A percentile compares a stretch with the other conserved stretches of the same genome.
phyloP scores from a whole-genome alignment of 129 eudicot species.

The Saussurea involucrata region DNA sequence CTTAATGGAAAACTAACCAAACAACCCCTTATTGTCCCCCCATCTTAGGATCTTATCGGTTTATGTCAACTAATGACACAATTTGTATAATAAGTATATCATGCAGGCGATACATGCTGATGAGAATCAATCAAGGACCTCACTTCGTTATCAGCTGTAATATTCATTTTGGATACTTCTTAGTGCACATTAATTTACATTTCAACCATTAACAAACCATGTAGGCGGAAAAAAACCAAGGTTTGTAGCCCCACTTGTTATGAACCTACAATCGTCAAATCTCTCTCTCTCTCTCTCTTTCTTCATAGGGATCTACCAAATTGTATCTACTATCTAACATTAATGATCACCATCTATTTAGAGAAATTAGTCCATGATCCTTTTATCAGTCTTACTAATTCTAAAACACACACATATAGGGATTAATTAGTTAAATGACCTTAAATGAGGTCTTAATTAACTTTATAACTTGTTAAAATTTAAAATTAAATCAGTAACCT shows the following conservation, averaged over 20 bases:
- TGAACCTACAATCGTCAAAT: not conserved
- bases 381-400: not conserved
- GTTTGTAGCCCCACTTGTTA: not conserved
- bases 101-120: not conserved
- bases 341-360: not conserved
- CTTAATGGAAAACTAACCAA: too few relatives aligned
- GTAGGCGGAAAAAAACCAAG: not conserved
- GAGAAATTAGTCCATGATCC: not conserved
- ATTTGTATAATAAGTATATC: not conserved
- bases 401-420: too few relatives aligned
- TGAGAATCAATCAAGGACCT: not conserved
- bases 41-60: not conserved
- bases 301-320: not conserved
- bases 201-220: not conserved
- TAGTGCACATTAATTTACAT: not conserved
- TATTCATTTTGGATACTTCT: not conserved
- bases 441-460: too few relatives aligned
- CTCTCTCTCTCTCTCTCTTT: not conserved
- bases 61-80: not conserved
- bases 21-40: not conserved
- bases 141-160: not conserved
- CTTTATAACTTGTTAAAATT: too few relatives aligned
- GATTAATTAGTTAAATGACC: too few relatives aligned
- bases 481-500: too few relatives aligned
- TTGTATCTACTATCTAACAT: not conserved